These are phyloP conservation scores for Fusarium humuli DNA, from an alignment of 2,329 filamentous ascomycete genomes.

Conservation along the genomic window DNA sequence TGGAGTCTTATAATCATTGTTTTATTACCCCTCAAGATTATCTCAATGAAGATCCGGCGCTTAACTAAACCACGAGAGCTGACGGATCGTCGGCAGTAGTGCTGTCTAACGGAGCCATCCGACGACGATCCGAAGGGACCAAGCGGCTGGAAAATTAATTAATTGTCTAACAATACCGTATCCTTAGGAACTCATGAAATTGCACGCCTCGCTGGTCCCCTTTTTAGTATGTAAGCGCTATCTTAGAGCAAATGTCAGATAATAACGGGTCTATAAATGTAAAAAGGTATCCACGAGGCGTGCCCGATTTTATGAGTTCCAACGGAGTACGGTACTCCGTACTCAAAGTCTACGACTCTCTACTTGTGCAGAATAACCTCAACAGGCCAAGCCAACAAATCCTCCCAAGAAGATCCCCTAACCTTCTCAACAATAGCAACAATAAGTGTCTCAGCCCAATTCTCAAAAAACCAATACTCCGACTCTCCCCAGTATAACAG, in stretches of 20 bases:
- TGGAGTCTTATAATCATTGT: no score
- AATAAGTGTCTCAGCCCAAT: slow-evolving; percentile 21
- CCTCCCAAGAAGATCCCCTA: slow-evolving; percentile 28
- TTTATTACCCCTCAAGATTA: background rate
- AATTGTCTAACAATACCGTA: background rate
- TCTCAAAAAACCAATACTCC: slow-evolving; percentile 35
- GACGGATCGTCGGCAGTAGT: rapidly evolving
- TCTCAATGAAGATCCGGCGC: background rate
- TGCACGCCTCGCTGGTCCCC: no score
- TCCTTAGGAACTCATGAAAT: no score
- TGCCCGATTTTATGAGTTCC: no score
- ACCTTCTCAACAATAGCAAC: slow-evolving; percentile 33
- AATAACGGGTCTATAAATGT: no score
- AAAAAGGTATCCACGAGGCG: no score
- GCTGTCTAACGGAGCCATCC: background rate
- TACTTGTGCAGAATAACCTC: slow-evolving; percentile 11
- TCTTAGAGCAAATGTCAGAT: no score
- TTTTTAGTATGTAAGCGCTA: no score
- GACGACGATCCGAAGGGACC: background rate
- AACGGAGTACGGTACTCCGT: no score
- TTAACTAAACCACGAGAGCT: background rate
- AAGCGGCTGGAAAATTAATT: background rate
- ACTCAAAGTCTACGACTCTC: background rate
- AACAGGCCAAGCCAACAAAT: slow-evolving; percentile 24
- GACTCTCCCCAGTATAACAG: slow-evolving; percentile 26